phyloP scores from a whole-genome alignment of 2,329 filamentous ascomycete genomes.

The Bipolaris victoriae region DNA sequence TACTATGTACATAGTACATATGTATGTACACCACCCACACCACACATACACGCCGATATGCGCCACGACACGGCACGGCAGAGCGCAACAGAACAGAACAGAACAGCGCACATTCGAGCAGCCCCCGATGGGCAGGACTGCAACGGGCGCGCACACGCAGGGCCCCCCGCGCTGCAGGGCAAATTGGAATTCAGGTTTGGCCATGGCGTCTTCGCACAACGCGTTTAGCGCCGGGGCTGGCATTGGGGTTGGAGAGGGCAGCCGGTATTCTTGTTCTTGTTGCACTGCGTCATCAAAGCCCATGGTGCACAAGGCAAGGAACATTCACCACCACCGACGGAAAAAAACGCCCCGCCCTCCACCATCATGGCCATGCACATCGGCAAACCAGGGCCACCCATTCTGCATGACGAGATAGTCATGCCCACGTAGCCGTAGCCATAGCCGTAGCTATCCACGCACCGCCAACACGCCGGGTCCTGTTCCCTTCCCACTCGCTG shows the following conservation, averaged over 20 bases:
- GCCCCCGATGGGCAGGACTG: background rate
- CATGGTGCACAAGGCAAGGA: conserved; percentile 8
- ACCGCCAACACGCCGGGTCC: background rate
- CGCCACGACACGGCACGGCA: background rate
- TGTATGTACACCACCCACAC: background rate
- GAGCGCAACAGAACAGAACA: background rate
- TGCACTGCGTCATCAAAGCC: conserved; percentile 26
- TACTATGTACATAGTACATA: background rate
- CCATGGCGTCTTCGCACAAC: conserved; percentile 12
- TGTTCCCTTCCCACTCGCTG: conserved; percentile 12
- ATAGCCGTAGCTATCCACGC: background rate
- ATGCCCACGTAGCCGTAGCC: conserved; percentile 4
- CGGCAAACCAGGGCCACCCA: conserved; percentile 23
- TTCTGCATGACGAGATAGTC: conserved; percentile 29
- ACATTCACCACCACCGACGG: background rate
- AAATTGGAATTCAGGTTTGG: conserved; percentile 5
- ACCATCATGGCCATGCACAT: background rate
- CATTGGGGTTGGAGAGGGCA: conserved; percentile 12
- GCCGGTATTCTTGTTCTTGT: background rate
- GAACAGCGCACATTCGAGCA: too few species aligned
- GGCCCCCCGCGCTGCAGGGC: conserved; percentile 20
- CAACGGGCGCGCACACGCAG: conserved; percentile 13
- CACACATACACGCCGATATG: too few species aligned
- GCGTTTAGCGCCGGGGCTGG: conserved; percentile 22
- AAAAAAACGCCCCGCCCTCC: conserved; percentile 13